Evolutionary conservation across 441 rosid genomes (phyloP).

Genomic region (Adansonia rubrostipa): DNA sequence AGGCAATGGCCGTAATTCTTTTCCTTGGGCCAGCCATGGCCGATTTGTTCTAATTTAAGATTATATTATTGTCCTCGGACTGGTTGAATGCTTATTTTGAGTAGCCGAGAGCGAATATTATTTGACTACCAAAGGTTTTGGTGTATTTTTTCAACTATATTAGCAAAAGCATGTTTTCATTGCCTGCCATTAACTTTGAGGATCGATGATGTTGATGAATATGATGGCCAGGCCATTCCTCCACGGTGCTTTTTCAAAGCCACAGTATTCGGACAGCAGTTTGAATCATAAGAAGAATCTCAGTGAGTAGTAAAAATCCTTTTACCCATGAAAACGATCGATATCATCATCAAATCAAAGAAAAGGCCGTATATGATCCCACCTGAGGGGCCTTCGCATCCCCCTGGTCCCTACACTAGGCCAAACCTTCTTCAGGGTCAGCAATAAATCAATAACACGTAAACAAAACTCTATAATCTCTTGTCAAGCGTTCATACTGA

Average conservation of each 20-base stretch:
- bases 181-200: background rate
- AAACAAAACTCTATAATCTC: constrained; percentile 19
- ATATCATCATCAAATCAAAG: no score
- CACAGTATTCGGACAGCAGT: background rate
- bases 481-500: no score
- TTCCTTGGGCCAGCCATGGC: background rate
- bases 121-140: background rate
- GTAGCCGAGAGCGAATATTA: background rate
- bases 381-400: background rate
- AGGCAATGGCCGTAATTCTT: background rate
- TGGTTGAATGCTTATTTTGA: background rate
- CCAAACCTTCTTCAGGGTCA: background rate
- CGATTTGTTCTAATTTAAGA: background rate
- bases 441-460: background rate
- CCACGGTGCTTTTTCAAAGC: background rate
- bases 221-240: background rate
- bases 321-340: background rate
- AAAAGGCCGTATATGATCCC: no score
- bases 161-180: background rate
- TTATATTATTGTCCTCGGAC: background rate
- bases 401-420: no score
- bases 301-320: background rate
- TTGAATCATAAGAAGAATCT: constrained; percentile 21
- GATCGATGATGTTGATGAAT: background rate
- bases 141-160: background rate